phyloP scores from a whole-genome alignment of 768 basidiomycete genomes.

The Baorangia bicolor region DNA sequence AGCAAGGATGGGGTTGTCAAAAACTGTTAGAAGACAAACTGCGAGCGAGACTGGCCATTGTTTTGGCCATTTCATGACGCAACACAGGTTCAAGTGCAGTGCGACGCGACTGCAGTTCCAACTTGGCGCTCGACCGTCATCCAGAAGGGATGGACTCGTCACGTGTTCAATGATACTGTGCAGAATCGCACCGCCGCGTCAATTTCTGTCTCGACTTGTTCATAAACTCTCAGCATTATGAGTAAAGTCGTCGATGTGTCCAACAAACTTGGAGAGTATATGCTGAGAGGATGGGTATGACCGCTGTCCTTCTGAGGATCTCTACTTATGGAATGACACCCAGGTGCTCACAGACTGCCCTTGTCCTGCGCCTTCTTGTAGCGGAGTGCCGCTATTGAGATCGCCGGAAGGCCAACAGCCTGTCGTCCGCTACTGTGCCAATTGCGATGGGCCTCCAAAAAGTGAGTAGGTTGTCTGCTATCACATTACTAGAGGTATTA shows the following conservation, averaged over 20 bases:
- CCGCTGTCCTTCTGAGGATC: background rate
- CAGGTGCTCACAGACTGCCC: slow-evolving; percentile 65
- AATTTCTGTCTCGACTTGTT: background rate
- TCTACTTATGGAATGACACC: slow-evolving; percentile 6
- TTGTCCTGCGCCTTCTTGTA: slow-evolving; percentile 57
- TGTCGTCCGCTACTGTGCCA: slow-evolving; percentile 56
- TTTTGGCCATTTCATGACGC: slow-evolving; percentile 41
- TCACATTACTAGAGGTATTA: slow-evolving; percentile 2
- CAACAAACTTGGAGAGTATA: slow-evolving; percentile 61
- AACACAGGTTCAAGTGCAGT: slow-evolving; percentile 2
- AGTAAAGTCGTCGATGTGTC: slow-evolving; percentile 55
- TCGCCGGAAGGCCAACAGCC: slow-evolving; percentile 56
- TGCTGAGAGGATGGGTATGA: slow-evolving; percentile 75
- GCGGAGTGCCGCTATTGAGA: slow-evolving; percentile 65
- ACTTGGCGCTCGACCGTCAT: slow-evolving; percentile 22
- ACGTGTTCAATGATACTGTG: slow-evolving; percentile 17
- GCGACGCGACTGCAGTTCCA: slow-evolving; percentile 11
- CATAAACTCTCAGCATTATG: slow-evolving; percentile 36
- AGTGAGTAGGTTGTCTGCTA: slow-evolving; percentile 27
- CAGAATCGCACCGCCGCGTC: background rate
- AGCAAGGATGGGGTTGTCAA: slow-evolving; percentile 29
- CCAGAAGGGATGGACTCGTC: slow-evolving; percentile 10
- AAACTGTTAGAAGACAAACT: slow-evolving; percentile 37
- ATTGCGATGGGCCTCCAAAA: slow-evolving; percentile 48
- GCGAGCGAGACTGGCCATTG: slow-evolving; percentile 54